Percentiles rank a stretch among this genome's conserved stretches.
phyloP scores from a whole-genome alignment of 1,284 basidiomycete genomes.

The Coniferiporia sulphurascens region DNA sequence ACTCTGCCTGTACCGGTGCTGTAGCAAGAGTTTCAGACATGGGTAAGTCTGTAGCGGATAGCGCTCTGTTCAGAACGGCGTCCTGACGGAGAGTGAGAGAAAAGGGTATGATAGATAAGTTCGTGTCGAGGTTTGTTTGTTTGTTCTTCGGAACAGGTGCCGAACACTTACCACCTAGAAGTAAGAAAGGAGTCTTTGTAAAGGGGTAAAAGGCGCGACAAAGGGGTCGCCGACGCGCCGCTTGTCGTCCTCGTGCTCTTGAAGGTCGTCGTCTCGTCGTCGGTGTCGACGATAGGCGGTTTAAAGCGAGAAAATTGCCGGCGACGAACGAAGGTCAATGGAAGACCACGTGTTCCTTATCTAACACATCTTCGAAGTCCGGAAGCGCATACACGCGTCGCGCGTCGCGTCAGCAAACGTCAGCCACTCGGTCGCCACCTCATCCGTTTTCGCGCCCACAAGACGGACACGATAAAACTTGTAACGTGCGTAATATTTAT shows the following conservation, averaged over 20 bases:
- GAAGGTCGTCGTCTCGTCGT: too few species aligned
- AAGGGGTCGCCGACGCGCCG: neutral
- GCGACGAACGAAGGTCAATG: neutral
- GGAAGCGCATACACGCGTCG: too few species aligned
- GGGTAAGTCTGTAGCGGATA: neutral
- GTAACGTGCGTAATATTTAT: too few species aligned
- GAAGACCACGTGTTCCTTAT: neutral
- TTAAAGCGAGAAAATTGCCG: neutral
- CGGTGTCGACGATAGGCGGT: neutral
- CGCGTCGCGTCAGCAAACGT: too few species aligned
- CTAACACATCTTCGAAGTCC: too few species aligned
- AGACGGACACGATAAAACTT: too few species aligned
- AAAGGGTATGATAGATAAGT: neutral
- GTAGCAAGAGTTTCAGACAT: neutral
- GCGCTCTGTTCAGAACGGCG: neutral
- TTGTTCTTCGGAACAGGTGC: neutral
- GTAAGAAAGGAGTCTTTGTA: too few species aligned
- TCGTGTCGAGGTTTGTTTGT: neutral
- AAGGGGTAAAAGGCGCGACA: too few species aligned
- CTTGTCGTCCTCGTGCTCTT: neutral
- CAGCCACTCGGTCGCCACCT: too few species aligned
- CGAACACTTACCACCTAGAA: neutral
- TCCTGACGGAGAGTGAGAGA: neutral
- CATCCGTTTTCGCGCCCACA: too few species aligned
- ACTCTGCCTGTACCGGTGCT: neutral